Percentiles rank a stretch among this genome's conserved stretches.
phyloP scores from a whole-genome alignment of 176 grass and related monocot genomes.

The Hyparrhenia diplandra region DNA sequence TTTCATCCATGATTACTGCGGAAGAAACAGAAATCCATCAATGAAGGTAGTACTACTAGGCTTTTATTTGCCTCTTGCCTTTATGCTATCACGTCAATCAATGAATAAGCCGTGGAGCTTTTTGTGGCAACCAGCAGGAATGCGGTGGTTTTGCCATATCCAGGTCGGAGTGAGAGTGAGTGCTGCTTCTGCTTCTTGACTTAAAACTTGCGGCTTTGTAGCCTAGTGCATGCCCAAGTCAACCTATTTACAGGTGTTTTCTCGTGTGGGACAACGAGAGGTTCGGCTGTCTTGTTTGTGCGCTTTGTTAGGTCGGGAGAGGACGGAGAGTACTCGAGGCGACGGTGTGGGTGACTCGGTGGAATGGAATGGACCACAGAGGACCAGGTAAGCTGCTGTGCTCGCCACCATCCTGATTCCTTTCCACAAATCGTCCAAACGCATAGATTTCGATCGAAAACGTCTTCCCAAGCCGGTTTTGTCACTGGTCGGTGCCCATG shows the following conservation, averaged over 20 bases:
- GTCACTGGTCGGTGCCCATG: neutral
- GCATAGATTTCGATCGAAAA: conserved; percentile 8
- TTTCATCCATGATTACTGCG: neutral
- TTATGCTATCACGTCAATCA: conserved; percentile 16
- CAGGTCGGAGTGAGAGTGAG: neutral
- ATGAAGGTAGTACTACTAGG: neutral
- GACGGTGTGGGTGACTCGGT: neutral
- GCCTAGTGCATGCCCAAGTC: neutral
- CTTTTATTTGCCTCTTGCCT: neutral
- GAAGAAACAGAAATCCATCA: neutral
- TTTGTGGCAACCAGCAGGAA: neutral
- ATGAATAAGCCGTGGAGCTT: neutral
- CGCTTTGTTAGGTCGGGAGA: conserved; percentile 13
- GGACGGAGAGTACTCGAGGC: no score
- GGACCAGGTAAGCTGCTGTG: neutral
- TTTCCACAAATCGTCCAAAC: conserved; percentile 10
- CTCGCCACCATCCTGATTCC: neutral
- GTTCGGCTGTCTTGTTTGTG: neutral
- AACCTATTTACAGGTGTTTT: neutral
- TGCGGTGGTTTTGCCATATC: conserved; percentile 11
- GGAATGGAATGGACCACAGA: conserved; percentile 6
- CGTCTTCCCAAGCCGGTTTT: neutral
- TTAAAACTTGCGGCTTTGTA: neutral
- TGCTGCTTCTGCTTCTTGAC: neutral
- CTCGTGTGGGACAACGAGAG: neutral